These are phyloP conservation scores for Cladorrhinum sp. DNA, from an alignment of 2,329 filamentous ascomycete genomes.

Conservation along the genomic window DNA sequence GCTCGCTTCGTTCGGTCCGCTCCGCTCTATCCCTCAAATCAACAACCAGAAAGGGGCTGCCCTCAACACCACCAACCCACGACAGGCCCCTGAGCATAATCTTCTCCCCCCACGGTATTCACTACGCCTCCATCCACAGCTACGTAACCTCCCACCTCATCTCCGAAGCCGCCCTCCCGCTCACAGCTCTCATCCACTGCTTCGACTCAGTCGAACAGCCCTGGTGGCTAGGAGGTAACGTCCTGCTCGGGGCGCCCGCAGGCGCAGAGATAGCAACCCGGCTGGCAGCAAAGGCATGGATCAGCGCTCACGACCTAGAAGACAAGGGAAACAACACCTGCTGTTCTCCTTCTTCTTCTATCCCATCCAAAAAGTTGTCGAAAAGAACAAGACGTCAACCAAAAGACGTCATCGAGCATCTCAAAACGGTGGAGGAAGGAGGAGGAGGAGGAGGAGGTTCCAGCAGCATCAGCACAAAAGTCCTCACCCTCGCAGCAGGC, in stretches of 20 bases:
- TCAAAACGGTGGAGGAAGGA: neutral
- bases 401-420: neutral
- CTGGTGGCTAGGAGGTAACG: conserved; percentile 60
- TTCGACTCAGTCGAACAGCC: conserved; percentile 59
- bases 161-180: conserved; percentile 53
- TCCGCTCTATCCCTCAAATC: conserved; percentile 34
- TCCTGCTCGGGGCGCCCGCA: conserved; percentile 54
- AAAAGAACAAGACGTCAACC: neutral
- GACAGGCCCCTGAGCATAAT: conserved; percentile 55
- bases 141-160: conserved; percentile 58
- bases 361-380: neutral
- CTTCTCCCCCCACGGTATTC: conserved; percentile 63
- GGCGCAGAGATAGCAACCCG: conserved; percentile 55
- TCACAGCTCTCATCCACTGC: conserved; percentile 63
- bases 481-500: neutral
- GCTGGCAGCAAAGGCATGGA: conserved; percentile 55
- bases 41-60: neutral
- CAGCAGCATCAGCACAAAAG: neutral
- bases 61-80: conserved; percentile 19
- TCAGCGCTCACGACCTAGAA: conserved; percentile 54
- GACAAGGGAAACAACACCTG: neutral
- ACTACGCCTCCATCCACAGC: conserved; percentile 49
- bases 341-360: neutral
- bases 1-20: conserved; percentile 34
- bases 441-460: too few relatives aligned